Evolutionary conservation across 371 early-diverging fungal species (phyloP), one percentile per base, ranked within the genome.

Genomic region (Mortierella sp.): DNA sequence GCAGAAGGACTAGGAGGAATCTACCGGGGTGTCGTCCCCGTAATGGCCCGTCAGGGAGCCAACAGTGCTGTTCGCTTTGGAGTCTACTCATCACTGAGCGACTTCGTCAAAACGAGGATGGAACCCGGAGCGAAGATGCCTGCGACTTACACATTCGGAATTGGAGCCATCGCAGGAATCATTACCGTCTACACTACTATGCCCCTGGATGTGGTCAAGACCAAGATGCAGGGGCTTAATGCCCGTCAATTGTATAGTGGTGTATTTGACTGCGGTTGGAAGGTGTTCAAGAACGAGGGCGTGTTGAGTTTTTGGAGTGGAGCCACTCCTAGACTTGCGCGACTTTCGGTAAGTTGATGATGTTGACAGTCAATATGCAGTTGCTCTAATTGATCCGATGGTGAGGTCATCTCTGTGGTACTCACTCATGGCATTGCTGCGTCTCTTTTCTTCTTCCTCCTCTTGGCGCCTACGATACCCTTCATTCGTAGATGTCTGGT

Each of bases 191-290:
- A 97, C 79, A 86, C 95, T 0, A 98, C 98, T 1, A 97, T 97
- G 98, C 98, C 98, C 3, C 79, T 98, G 28, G 98, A 98, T 88
- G 97, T 97, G 8, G 91, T 97, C 73, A 98, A 98, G 89, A 98
- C 98, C 5, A 93, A 95, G 73, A 96, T 97, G 97, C 98, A 98
- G 87, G 93, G 94, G 24, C 84, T 95, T 9, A 91, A 94, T 78
- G 96, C 96, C 1, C 87, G 88, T 21, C 80, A 79, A 16, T 87
- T 93, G 47, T 97, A 97, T 79, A 90, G 89, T 38, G 92, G 92
- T 77, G 92, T 95, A n/a, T 70, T 95, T 9, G 94, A 96, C 80
- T 97, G 97, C 84, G 81, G 93, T 11, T 88, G 92, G 79, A 90
- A 92, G 80, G 93, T 96, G 7, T 91, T 94, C 7, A 90, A 89